Percentiles rank a stretch among this genome's conserved stretches.
Evolutionary conservation across 2,329 filamentous ascomycete species (phyloP).

Genomic region (Botrytis medusae): DNA sequence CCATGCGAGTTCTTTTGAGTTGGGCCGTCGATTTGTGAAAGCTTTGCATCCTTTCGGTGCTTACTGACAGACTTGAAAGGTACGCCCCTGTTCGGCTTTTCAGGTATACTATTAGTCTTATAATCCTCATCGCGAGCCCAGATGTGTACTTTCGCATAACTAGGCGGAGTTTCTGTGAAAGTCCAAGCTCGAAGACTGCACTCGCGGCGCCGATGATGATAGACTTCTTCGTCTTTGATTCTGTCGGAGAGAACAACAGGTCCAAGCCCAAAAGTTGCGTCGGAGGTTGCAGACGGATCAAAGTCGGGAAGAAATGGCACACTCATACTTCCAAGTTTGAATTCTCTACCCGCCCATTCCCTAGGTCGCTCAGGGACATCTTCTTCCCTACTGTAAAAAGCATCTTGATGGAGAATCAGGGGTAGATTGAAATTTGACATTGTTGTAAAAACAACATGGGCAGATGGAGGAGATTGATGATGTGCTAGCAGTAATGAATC

Average conservation of each 20-base stretch:
- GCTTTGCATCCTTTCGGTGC: conserved; percentile 37
- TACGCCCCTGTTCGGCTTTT: conserved; percentile 27
- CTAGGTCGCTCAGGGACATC: conserved; percentile 76
- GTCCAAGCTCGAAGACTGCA: conserved; percentile 76
- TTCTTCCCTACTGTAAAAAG: conserved; percentile 78
- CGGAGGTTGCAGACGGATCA: conserved; percentile 59
- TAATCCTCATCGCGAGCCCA: conserved; percentile 58
- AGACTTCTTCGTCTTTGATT: conserved; percentile 49
- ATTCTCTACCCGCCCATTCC: conserved; percentile 87
- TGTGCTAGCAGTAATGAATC: not conserved
- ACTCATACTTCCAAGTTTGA: conserved; percentile 71
- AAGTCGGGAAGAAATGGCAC: conserved; percentile 80
- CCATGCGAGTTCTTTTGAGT: conserved; percentile 80
- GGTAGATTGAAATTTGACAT: conserved; percentile 60
- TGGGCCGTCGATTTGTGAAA: conserved; percentile 86
- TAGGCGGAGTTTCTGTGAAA: conserved; percentile 69
- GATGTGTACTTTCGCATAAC: conserved; percentile 62
- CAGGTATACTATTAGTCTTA: conserved; percentile 34
- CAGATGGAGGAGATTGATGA: conserved; percentile 43
- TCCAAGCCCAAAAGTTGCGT: conserved; percentile 56
- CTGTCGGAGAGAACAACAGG: conserved; percentile 50
- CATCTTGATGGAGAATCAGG: conserved; percentile 76
- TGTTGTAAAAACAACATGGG: conserved; percentile 52
- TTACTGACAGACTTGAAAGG: conserved; percentile 21
- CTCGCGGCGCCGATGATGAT: conserved; percentile 52